These are phyloP conservation scores for Avena sativa DNA, from an alignment of 176 grass and related monocot genomes.

Conservation along the genomic window DNA sequence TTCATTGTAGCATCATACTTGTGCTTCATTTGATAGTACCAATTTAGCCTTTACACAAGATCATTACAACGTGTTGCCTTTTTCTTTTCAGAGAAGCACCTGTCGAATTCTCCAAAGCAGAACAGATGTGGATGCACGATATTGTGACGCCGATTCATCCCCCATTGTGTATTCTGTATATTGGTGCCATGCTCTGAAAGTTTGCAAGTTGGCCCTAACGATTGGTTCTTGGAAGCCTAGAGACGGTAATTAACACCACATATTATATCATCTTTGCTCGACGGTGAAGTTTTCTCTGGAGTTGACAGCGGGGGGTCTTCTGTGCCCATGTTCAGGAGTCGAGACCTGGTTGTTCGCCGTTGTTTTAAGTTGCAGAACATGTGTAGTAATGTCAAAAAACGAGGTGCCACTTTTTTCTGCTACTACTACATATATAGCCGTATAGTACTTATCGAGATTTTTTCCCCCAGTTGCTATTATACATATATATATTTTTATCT, in stretches of 20 bases:
- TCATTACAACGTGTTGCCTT: background rate
- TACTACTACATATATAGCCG: constrained; percentile 4
- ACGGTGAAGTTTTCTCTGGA: constrained; percentile 33
- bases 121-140: constrained; percentile 75
- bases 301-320: background rate
- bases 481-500: constrained; percentile 17
- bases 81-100: constrained; percentile 63
- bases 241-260: constrained; percentile 29
- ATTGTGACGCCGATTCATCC: constrained; percentile 50
- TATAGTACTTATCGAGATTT: constrained; percentile 21
- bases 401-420: constrained; percentile 16
- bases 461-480: background rate
- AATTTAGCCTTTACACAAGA: background rate
- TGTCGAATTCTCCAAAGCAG: constrained; percentile 49
- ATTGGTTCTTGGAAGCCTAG: constrained; percentile 49
- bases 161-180: constrained; percentile 48
- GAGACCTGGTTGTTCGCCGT: constrained; percentile 32
- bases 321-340: constrained; percentile 27
- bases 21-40: background rate
- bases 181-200: constrained; percentile 32
- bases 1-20: background rate
- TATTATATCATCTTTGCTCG: constrained; percentile 34
- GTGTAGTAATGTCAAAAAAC: constrained; percentile 34
- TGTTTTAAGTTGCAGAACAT: constrained; percentile 37
- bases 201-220: constrained; percentile 51